These are phyloP conservation scores for Penicillium sp. DNA, from an alignment of 2,329 filamentous ascomycete species.

Conservation along the genomic window DNA sequence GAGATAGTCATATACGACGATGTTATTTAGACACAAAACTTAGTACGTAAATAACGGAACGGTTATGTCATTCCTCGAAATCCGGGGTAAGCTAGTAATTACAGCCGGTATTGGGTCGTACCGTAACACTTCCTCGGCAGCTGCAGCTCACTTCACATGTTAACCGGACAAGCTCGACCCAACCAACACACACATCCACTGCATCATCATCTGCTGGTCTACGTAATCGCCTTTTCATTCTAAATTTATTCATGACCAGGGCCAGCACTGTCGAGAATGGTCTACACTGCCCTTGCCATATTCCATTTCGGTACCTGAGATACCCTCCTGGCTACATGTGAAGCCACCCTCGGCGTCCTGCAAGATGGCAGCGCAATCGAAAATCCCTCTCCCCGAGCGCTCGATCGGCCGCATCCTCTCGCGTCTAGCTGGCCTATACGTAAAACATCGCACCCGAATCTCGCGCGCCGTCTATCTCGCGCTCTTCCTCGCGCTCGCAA, in stretches of 20 bases:
- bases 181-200: not conserved
- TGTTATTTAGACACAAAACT: no score
- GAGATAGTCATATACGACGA: no score
- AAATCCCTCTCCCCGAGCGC: slow-evolving; percentile 61
- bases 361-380: slow-evolving; percentile 71
- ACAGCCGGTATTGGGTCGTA: not conserved
- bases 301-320: not conserved
- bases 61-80: no score
- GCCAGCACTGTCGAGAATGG: not conserved
- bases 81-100: no score
- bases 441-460: slow-evolving; percentile 74
- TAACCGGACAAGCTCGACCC: not conserved
- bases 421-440: slow-evolving; percentile 67
- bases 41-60: no score
- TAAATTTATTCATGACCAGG: no score
- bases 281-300: not conserved
- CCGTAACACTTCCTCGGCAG: not conserved
- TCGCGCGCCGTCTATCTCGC: slow-evolving; percentile 80
- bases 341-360: not conserved
- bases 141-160: not conserved
- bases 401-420: slow-evolving; percentile 63
- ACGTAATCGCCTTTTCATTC: not conserved
- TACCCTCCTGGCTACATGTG: not conserved
- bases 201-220: not conserved
- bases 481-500: slow-evolving; percentile 72